Evolutionary conservation across 1,284 basidiomycete genomes (phyloP).

Genomic region (Fomitopsis palustris): DNA sequence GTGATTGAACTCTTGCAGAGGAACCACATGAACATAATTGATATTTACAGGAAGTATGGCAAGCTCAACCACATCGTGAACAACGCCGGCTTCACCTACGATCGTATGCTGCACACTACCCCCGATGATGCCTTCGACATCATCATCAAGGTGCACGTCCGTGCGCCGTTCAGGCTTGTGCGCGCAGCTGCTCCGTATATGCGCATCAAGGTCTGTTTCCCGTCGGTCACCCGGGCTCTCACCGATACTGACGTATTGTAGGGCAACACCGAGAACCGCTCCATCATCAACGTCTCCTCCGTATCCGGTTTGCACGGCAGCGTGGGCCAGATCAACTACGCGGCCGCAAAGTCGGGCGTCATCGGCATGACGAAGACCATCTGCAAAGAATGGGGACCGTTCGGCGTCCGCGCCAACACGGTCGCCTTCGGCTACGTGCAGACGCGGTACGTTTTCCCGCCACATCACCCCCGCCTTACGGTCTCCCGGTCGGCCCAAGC

Average conservation of each 20-base stretch:
- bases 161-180: constrained; percentile 82
- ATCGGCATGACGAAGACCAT: constrained; percentile 82
- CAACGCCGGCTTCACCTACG: constrained; percentile 86
- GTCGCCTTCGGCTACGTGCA: constrained; percentile 77
- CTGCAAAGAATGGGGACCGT: constrained; percentile 85
- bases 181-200: constrained; percentile 83
- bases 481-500: neutral
- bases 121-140: constrained; percentile 81
- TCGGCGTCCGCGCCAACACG: constrained; percentile 79
- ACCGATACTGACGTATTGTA: constrained; percentile 3
- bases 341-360: constrained; percentile 75
- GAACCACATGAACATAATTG: neutral
- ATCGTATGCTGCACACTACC: constrained; percentile 87
- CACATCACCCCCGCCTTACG: neutral
- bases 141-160: constrained; percentile 80
- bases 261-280: constrained; percentile 61
- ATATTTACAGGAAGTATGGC: constrained; percentile 57
- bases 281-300: constrained; percentile 76
- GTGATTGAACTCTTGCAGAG: neutral
- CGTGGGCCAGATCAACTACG: constrained; percentile 84
- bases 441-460: constrained; percentile 47
- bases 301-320: constrained; percentile 78
- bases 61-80: constrained; percentile 87
- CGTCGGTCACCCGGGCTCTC: neutral
- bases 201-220: constrained; percentile 64